Base-by-base conservation (phyloP, 371 early-diverging fungal species). In the Saksenaea vasiformis region DNA sequence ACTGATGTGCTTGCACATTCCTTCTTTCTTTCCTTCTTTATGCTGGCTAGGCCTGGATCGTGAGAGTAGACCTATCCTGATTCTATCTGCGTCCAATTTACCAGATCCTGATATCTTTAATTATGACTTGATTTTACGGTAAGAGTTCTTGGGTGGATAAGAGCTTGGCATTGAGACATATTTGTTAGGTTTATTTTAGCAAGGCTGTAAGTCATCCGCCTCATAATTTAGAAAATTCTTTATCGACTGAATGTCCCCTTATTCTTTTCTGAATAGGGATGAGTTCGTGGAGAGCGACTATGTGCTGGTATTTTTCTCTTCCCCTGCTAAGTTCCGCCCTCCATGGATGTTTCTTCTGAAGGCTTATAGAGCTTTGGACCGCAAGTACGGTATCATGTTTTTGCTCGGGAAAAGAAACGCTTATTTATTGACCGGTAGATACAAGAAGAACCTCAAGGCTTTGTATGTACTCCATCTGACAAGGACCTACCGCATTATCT, bases 401-500 rank as follows among this genome's bases (percentile, higher is more conserved):
- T n/a, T 28, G n/a, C 35, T 27, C 35, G 17, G 37, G 14, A 35
- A 53, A 26, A 31, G 5, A 38, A 31, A 24, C 19, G 7, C 2
- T n/a, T 3, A 39, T 26, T 17, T 14, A 22, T 5, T 38, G 54
- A 22, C 37, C 13, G 34, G n/a, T 67, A 95, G 93, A 69, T 94
- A 91, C 81, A 91, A 94, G 47, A 97, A 97, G 79, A 95, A 97
- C 73, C 76, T 97, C 35, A 97, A 96, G 74, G 85, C 83, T 22
- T 76, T 97, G 1, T 92, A 92, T 73, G 88, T 97, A 11, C 94
- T 97, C 5, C 96, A 97, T 72, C 89, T 69, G 41, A 67, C 77
- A 17, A 67, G 76, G 22, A 66, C 66, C 4, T 83, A 76, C 65
- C 70, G 76, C 14, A 43, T 73, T 14, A 67, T 77, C 13, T 79